Percentiles rank a stretch among this genome's conserved stretches.
These are phyloP conservation scores for Anaeromyces robustus DNA, from an alignment of 192 early-diverging fungal genomes.

Conservation along the genomic window DNA sequence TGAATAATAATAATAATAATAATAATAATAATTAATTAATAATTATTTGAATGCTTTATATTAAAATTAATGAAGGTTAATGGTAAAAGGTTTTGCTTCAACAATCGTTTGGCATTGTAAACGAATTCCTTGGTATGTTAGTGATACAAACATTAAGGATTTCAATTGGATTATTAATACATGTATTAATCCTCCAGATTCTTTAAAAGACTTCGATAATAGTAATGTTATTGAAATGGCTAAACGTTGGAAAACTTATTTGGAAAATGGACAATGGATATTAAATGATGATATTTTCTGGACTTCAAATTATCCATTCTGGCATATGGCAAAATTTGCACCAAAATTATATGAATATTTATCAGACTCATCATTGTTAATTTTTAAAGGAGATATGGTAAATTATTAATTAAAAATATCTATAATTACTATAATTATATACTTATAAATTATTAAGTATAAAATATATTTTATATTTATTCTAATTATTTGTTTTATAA, in stretches of 20 bases:
- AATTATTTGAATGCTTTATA: no score
- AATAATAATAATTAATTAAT: no score
- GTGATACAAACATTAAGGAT: slow-evolving; percentile 72
- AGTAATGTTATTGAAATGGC: slow-evolving; percentile 31
- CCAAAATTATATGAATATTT: slow-evolving; percentile 43
- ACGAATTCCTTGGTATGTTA: slow-evolving; percentile 89
- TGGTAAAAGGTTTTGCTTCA: slow-evolving; percentile 24
- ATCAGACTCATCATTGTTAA: slow-evolving; percentile 37
- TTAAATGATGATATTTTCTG: slow-evolving; percentile 65
- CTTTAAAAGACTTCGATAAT: slow-evolving; percentile 10
- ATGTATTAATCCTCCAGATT: neutral
- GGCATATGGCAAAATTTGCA: slow-evolving; percentile 52
- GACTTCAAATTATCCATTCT: slow-evolving; percentile 69
- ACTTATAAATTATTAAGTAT: slow-evolving; percentile 77
- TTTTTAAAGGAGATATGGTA: slow-evolving; percentile 87
- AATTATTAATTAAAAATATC: no score
- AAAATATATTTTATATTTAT: slow-evolving; percentile 38
- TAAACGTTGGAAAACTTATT: slow-evolving; percentile 44
- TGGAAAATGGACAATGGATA: slow-evolving; percentile 46
- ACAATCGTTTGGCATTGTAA: slow-evolving; percentile 73
- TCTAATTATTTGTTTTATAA: neutral
- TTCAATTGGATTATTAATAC: slow-evolving; percentile 45
- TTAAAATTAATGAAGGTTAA: neutral
- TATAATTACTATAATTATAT: no score
- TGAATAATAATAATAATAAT: no score